phyloP scores from a whole-genome alignment of 441 rosid genomes.

The Adansonia rubrostipa region DNA sequence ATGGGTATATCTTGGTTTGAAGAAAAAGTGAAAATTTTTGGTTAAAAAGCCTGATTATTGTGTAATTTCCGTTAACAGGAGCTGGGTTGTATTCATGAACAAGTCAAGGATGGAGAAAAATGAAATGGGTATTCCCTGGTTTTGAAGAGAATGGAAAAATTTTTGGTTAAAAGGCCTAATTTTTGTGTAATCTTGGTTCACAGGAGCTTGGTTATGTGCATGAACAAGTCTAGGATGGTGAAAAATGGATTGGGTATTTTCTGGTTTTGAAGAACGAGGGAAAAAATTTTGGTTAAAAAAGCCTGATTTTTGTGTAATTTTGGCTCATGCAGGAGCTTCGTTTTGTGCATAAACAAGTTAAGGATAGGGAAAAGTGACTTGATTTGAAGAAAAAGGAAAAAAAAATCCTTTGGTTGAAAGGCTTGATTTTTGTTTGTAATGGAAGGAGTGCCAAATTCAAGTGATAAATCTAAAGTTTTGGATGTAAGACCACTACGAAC shows the following conservation, averaged over 20 bases:
- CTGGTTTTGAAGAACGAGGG: not conserved
- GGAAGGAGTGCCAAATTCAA: slow-evolving; percentile 10
- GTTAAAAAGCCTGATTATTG: too few relatives aligned
- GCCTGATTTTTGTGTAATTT: not conserved
- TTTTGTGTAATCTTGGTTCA: not conserved
- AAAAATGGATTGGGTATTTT: not conserved
- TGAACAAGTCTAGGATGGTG: not conserved
- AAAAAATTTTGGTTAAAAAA: not conserved
- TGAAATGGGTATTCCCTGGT: too few relatives aligned
- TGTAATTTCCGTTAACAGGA: too few relatives aligned
- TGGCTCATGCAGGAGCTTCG: not conserved
- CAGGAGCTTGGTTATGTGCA: not conserved
- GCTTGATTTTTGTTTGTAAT: slow-evolving; percentile 21
- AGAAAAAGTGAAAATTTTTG: too few relatives aligned
- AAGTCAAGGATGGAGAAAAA: too few relatives aligned
- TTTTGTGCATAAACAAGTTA: not conserved
- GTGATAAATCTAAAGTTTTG: slow-evolving; percentile 56
- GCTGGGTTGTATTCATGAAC: too few relatives aligned
- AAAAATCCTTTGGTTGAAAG: not conserved
- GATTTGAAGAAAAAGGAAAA: slow-evolving; percentile 4
- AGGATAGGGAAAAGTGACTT: not conserved
- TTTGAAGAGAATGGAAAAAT: too few relatives aligned
- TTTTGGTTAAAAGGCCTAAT: not conserved
- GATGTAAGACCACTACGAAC: slow-evolving; percentile 56
- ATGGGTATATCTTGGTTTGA: not conserved